Percentiles rank a stretch among this genome's conserved stretches.
These are phyloP conservation scores for Rubus parviflorus DNA, from an alignment of 306 rosid genomes.

Conservation along the genomic window DNA sequence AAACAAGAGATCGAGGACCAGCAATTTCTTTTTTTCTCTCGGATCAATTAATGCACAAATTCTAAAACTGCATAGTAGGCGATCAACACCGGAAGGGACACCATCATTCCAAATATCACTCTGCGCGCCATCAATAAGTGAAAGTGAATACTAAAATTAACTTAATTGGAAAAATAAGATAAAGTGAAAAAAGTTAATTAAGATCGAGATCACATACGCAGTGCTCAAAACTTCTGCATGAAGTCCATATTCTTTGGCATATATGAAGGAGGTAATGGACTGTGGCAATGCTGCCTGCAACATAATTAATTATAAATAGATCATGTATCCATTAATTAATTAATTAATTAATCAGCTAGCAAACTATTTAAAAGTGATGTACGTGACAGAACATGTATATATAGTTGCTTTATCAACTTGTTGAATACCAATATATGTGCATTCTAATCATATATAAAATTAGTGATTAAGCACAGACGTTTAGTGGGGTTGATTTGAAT, in stretches of 20 bases:
- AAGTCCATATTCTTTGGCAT: slow-evolving; percentile 79
- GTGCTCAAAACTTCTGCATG: slow-evolving; percentile 92
- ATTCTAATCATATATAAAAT: neutral
- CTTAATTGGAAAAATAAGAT: neutral
- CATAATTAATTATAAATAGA: neutral
- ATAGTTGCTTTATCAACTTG: neutral
- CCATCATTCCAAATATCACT: slow-evolving; percentile 83
- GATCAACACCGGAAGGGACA: slow-evolving; percentile 69
- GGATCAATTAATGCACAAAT: slow-evolving; percentile 36
- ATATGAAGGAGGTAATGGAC: slow-evolving; percentile 90
- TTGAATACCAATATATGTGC: neutral
- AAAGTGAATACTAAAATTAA: neutral
- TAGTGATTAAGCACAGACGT: neutral
- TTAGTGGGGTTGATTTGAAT: neutral
- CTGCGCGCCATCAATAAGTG: slow-evolving; percentile 37
- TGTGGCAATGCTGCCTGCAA: slow-evolving; percentile 93
- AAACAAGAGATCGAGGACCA: neutral
- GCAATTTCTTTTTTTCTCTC: neutral
- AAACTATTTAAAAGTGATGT: neutral
- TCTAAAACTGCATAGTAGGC: slow-evolving; percentile 71
- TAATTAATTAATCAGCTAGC: too few relatives aligned
- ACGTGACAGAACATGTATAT: neutral
- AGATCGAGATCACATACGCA: slow-evolving; percentile 58
- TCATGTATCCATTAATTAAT: too few relatives aligned
- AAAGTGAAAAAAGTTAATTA: neutral